Percentiles rank a stretch among this genome's conserved stretches.
Conservation (phyloP, 177 flowering plant genomes). For the Vitis hybrid region DNA sequence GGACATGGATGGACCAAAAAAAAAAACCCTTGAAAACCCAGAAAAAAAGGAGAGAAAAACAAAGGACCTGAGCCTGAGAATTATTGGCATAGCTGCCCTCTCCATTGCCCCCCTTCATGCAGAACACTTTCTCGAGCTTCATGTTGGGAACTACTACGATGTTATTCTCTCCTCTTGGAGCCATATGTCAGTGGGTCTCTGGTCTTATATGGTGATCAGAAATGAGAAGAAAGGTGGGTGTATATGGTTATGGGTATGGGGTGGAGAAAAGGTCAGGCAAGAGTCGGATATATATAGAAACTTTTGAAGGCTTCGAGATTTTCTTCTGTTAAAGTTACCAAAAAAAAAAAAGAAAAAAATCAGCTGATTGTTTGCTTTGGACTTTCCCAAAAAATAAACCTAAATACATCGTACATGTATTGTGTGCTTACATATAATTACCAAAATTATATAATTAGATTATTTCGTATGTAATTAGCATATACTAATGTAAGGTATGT, state of each 20-base stretch:
- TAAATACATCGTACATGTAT: too few relatives aligned
- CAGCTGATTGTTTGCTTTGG: too few relatives aligned
- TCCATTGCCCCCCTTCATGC: constrained; percentile 94
- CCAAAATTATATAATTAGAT: too few relatives aligned
- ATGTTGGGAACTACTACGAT: constrained; percentile 52
- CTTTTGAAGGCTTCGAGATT: too few relatives aligned
- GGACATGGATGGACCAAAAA: too few relatives aligned
- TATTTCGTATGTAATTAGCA: too few relatives aligned
- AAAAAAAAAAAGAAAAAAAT: too few relatives aligned
- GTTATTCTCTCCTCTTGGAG: constrained; percentile 40
- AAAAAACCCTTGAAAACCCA: not conserved
- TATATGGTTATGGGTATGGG: not conserved
- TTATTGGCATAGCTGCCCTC: constrained; percentile 82
- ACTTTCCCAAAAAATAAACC: too few relatives aligned
- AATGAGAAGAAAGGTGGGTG: not conserved
- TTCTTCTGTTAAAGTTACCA: too few relatives aligned
- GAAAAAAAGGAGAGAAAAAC: not conserved
- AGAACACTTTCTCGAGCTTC: constrained; percentile 72
- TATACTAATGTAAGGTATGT: too few relatives aligned
- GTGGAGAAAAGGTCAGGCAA: not conserved
- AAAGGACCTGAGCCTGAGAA: constrained; percentile 78
- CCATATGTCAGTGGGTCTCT: constrained; percentile 20
- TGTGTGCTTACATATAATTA: too few relatives aligned
- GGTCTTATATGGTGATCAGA: not conserved
- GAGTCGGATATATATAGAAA: constrained; percentile 1